phyloP scores from a whole-genome alignment of 768 basidiomycete genomes.

The Boletales sp. region DNA sequence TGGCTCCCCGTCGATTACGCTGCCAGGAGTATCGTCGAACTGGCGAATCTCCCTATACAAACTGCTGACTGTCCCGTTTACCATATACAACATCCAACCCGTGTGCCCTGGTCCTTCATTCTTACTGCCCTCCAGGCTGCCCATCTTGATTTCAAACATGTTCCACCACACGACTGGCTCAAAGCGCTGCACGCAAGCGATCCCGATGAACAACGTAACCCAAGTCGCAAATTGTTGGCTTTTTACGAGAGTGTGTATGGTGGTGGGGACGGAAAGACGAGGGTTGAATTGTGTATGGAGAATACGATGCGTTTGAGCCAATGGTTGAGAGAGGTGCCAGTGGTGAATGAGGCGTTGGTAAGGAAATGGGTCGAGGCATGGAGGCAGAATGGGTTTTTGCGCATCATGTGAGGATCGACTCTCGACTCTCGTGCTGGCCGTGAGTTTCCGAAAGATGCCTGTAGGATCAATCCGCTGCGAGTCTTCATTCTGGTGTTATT shows the following conservation, averaged over 20 bases:
- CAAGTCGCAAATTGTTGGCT: conserved; percentile 20
- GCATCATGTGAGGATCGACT: too few relatives aligned
- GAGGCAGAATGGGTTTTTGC: conserved; percentile 38
- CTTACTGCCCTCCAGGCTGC: conserved; percentile 36
- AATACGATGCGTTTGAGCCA: conserved; percentile 11
- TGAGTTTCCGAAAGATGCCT: too few relatives aligned
- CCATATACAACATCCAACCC: conserved; percentile 16
- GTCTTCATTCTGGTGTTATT: too few relatives aligned
- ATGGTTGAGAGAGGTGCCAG: conserved; percentile 15
- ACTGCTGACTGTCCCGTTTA: conserved; percentile 18
- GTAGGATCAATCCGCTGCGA: too few relatives aligned
- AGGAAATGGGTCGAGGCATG: conserved; percentile 41
- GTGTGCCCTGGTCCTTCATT: conserved; percentile 32
- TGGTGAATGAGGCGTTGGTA: conserved; percentile 29
- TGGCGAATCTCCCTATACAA: conserved; percentile 25
- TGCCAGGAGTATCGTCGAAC: conserved; percentile 44
- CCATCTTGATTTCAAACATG: conserved; percentile 28
- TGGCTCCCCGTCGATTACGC: conserved; percentile 57
- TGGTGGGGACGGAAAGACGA: conserved; percentile 1
- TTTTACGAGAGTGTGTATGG: conserved; percentile 28
- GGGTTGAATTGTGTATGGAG: conserved; percentile 9
- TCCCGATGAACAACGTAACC: conserved; percentile 19
- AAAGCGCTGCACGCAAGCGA: conserved; percentile 22
- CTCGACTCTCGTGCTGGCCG: too few relatives aligned
- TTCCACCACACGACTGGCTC: conserved; percentile 23